Conservation (phyloP, 805 yeast genomes). For the Candida tibetensis region DNA sequence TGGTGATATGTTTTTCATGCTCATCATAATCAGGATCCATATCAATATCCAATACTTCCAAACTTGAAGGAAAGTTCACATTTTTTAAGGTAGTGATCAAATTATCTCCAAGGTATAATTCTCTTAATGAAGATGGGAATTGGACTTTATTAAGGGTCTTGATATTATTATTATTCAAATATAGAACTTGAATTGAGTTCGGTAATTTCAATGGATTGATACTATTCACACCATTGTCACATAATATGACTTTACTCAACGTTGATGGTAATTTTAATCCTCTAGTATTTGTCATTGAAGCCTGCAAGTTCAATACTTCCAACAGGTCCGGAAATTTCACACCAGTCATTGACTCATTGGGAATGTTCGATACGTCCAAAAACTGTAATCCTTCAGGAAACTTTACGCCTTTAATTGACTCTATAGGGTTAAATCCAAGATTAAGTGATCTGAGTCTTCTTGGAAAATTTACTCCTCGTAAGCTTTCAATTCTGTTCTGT, state of each 20-base stretch:
- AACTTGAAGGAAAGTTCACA: slow-evolving; percentile 36
- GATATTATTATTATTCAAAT: slow-evolving; percentile 39
- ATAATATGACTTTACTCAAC: slow-evolving; percentile 30
- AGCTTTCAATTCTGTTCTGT: slow-evolving; percentile 37
- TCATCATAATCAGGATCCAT: slow-evolving; percentile 42
- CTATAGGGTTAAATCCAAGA: slow-evolving; percentile 40
- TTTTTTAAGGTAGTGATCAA: slow-evolving; percentile 44
- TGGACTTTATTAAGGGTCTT: slow-evolving; percentile 43
- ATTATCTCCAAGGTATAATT: slow-evolving; percentile 41
- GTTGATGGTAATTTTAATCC: slow-evolving; percentile 39
- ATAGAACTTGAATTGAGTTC: slow-evolving; percentile 35
- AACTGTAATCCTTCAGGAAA: slow-evolving; percentile 37
- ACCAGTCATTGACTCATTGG: slow-evolving; percentile 47
- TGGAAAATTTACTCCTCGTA: slow-evolving; percentile 39
- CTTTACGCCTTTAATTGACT: slow-evolving; percentile 38
- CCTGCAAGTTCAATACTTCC: slow-evolving; percentile 36
- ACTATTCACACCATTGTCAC: slow-evolving; percentile 42
- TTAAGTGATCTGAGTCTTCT: slow-evolving; percentile 26
- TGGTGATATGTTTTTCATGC: slow-evolving; percentile 40
- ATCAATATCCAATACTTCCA: slow-evolving; percentile 40
- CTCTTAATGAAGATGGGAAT: slow-evolving; percentile 34
- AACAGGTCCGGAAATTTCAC: slow-evolving; percentile 44
- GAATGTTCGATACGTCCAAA: slow-evolving; percentile 41
- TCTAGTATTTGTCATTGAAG: slow-evolving; percentile 44
- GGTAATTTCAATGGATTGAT: slow-evolving; percentile 45